A percentile compares a stretch with the other conserved stretches of the same genome.
phyloP scores from a whole-genome alignment of 306 rosid species.

The Ormosia emarginata region DNA sequence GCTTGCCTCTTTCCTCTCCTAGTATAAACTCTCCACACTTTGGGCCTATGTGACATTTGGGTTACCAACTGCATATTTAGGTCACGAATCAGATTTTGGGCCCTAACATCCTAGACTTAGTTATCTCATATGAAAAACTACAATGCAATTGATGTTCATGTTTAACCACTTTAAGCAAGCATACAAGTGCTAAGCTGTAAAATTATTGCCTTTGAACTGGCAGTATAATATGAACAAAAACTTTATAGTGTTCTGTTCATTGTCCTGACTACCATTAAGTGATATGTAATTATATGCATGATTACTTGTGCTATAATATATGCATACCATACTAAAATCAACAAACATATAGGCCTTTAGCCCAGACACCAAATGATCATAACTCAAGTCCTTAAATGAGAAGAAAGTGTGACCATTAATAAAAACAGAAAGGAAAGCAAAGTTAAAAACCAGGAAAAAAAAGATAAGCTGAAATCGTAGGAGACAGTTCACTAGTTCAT shows the following conservation, averaged over 20 bases:
- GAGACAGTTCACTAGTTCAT: not conserved
- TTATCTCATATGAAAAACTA: not conserved
- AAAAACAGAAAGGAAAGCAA: not conserved
- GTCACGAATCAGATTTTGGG: too few relatives aligned
- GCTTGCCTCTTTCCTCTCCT: too few relatives aligned
- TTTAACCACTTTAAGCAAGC: not conserved
- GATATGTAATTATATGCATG: not conserved
- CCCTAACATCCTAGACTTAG: not conserved
- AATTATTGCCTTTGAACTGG: not conserved
- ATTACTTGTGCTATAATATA: not conserved
- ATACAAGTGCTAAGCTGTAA: not conserved
- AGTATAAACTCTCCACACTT: too few relatives aligned
- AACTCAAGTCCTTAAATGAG: slow-evolving; percentile 60
- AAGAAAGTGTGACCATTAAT: not conserved
- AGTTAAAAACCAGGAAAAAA: not conserved
- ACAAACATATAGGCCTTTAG: slow-evolving; percentile 36
- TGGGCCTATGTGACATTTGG: too few relatives aligned
- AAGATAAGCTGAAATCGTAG: not conserved
- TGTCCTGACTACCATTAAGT: not conserved
- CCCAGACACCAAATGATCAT: slow-evolving; percentile 80
- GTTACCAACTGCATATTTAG: too few relatives aligned
- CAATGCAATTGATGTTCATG: not conserved
- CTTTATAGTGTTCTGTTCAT: not conserved
- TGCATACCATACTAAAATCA: not conserved
- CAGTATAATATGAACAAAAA: not conserved